Evolutionary conservation across 257 asterid genomes (phyloP), one percentile per base, ranked within the genome.

Genomic region (Eucommia ulmoides): DNA sequence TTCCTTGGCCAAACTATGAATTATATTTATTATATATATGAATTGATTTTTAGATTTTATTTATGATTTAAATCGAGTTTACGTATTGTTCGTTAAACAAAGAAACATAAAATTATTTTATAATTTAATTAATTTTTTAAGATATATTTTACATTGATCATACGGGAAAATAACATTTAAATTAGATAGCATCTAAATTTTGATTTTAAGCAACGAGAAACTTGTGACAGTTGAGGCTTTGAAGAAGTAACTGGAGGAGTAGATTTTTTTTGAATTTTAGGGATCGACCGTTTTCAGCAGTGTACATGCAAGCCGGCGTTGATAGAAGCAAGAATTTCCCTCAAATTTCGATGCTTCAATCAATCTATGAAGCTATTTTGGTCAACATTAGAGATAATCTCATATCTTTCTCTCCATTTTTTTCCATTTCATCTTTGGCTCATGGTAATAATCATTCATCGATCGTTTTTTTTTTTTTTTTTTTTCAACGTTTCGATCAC

Each of bases 331-430:
- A 79, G 1, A 88, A 88, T 52, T 81, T 75, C 65, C 85, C 83
- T 0, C 95, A 95, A 22, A 67, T 83, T 12, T 68, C 78, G 7
- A 79, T 70, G 12, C 16, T 88, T 41, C 73, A 65, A 56, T 42
- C 71, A 11, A 55, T 83, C 57, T 69, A 70, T 47, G 83, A 83
- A 23, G 73, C 83, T 1, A 60, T 83, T 57, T 93, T 95, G n/a
- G 55, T 10, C 24, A 48, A 51, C 2, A 46, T 79, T 20, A 69
- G 49, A 19, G 75, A 65, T 79, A 44, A n/a, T 81, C 95, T 24
- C 72, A 95, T 45, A 82, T 88, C 46, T 77, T 78, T 49, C 74
- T 88, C 19, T 93, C 97, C 42, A 72, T 85, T 26, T 67, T 83
- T 1, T 93, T 93, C 22, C 88, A 85, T 7, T 33, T 88, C 56